Percentiles rank a stretch among this genome's conserved stretches.
These are phyloP conservation scores for Plasmodium cynomolgi DNA, from an alignment of 169 alveolate genomes.

Conservation along the genomic window DNA sequence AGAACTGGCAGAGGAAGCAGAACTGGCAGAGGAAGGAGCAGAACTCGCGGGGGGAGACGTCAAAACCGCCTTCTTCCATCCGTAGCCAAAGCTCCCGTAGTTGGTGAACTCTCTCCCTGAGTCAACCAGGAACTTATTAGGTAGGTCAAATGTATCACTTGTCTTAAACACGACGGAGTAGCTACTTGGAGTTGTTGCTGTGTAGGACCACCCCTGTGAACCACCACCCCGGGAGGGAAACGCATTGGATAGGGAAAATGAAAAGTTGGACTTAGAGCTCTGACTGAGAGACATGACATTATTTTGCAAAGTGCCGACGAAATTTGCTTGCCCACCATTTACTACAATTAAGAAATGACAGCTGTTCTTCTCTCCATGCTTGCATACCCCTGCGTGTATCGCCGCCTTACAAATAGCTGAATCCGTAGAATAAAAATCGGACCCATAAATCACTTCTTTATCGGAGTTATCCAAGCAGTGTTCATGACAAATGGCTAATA, in stretches of 20 bases:
- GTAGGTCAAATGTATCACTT: neutral
- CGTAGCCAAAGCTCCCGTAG: constrained; percentile 36
- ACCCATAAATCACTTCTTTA: constrained; percentile 34
- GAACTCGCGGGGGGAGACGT: neutral
- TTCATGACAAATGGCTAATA: constrained; percentile 73
- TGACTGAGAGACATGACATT: constrained; percentile 30
- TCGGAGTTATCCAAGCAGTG: constrained; percentile 39
- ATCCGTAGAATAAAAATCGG: constrained; percentile 46
- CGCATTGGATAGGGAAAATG: constrained; percentile 16
- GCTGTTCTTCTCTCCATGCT: neutral
- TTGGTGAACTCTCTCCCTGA: constrained; percentile 33
- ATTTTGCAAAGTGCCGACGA: constrained; percentile 45
- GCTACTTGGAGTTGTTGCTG: constrained; percentile 18
- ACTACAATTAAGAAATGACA: constrained; percentile 34
- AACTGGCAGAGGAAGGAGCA: neutral
- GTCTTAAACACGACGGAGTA: constrained; percentile 63
- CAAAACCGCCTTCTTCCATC: constrained; percentile 39
- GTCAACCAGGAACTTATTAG: constrained; percentile 44
- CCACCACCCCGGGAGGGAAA: neutral
- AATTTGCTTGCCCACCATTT: neutral
- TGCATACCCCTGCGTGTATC: constrained; percentile 64
- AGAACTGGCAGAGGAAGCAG: neutral
- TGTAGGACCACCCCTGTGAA: neutral
- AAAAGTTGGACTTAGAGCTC: constrained; percentile 1
- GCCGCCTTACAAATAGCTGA: constrained; percentile 50